phyloP scores from a whole-genome alignment of 2,329 filamentous ascomycete species.

The Dactylella cylindrospora region DNA sequence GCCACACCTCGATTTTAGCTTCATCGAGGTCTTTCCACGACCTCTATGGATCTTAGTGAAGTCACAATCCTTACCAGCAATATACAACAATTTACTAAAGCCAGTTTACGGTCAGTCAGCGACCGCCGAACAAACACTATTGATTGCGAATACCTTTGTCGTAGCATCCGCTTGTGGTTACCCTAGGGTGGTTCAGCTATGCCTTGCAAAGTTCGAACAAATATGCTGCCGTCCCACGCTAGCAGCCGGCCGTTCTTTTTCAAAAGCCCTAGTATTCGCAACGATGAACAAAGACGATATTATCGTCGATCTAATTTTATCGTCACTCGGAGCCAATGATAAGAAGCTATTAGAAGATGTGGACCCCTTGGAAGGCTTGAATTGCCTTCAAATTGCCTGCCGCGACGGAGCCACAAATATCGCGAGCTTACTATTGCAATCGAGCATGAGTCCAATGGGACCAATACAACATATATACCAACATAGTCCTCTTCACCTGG shows the following conservation, averaged over 20 bases:
- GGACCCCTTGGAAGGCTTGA: background rate
- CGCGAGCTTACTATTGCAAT: constrained; percentile 10
- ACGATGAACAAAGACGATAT: constrained; percentile 7
- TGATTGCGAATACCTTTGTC: constrained; percentile 18
- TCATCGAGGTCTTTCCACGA: constrained; percentile 1
- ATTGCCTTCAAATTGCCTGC: constrained; percentile 16
- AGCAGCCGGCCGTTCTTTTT: background rate
- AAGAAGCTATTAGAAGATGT: background rate
- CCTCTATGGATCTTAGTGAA: constrained; percentile 1
- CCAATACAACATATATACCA: background rate
- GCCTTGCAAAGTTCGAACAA: constrained; percentile 1
- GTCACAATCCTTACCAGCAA: background rate
- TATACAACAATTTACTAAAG: constrained; percentile 4
- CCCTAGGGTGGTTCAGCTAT: constrained; percentile 8
- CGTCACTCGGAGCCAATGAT: constrained; percentile 1
- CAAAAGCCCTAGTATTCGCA: constrained; percentile 7
- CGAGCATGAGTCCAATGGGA: background rate
- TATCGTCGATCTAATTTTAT: constrained; percentile 17
- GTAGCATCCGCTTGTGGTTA: constrained; percentile 14
- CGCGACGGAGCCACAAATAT: constrained; percentile 8
- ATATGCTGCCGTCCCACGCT: background rate
- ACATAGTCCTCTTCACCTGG: constrained; percentile 9
- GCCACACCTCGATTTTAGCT: constrained; percentile 3
- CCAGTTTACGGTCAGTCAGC: background rate
- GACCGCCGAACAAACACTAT: background rate